Base-by-base conservation (phyloP, 257 asterid genomes). In the Parsonsia alboflavescens region DNA sequence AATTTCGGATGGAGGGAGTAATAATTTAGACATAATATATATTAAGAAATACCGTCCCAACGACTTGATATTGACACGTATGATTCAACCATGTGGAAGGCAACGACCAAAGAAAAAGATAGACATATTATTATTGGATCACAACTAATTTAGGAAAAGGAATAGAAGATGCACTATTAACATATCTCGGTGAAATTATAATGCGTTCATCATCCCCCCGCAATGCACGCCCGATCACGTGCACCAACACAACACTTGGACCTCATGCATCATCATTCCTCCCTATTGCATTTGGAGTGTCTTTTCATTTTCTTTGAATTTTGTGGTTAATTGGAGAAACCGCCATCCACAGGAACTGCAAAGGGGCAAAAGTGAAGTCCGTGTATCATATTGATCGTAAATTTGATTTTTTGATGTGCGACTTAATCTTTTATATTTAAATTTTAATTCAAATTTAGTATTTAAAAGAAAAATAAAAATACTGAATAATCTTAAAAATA, bases 81-180 rank as follows among this genome's bases (percentile, higher is more conserved):
- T 70, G 45, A 77, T 74, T 70, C 46, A 77, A 70, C 50, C 82
- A 72, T 72, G 78, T 75, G 82, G 61, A 59, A 52, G 65, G 42
- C 78, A 66, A 75, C 77, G 12, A 73, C 26, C 79, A 70, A 66
- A 73, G 19, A 19, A 26, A 54, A 65, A 69, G 72, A 72, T 33
- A 1, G 39, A 33, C 39, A n/a, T n/a, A n/a, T 3, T 33, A 72
- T 44, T 8, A 71, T 48, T 78, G 68, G 76, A 65, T 65, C 66
- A 57, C 76, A 72, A 78, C 73, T 58, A 45, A 71, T 24, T 28
- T 13, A 64, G 26, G 45, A n/a, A 72, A 19, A 33, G 39, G 1
- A 33, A 33, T 33, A 33, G 49, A 21, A 42, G 59, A 26, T 9
- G 41, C n/a, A n/a, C n/a, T n/a, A n/a, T n/a, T n/a, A n/a, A n/a